phyloP scores from a whole-genome alignment of 345 rosid species.

The Anastatica hierochuntica region DNA sequence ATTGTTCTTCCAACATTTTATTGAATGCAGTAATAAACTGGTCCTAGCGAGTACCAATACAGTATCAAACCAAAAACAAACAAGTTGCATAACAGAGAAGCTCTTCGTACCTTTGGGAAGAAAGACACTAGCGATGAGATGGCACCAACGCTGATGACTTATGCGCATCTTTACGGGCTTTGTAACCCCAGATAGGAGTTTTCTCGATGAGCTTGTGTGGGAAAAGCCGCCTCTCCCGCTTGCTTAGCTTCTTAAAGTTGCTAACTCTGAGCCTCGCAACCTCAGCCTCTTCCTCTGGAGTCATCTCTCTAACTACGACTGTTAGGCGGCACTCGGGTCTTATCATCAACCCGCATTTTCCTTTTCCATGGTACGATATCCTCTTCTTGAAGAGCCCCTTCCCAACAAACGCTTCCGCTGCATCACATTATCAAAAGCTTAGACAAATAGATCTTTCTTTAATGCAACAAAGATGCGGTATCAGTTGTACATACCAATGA shows the following conservation, averaged over 20 bases:
- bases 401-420: constrained; percentile 92
- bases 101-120: neutral
- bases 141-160: constrained; percentile 18
- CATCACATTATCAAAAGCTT: constrained; percentile 16
- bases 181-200: constrained; percentile 77
- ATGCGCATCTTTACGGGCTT: constrained; percentile 26
- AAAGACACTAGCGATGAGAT: constrained; percentile 3
- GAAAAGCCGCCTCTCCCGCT: constrained; percentile 56
- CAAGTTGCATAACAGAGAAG: neutral
- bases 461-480: neutral
- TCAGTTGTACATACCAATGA: constrained; percentile 51
- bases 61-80: neutral
- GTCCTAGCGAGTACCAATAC: constrained; percentile 9
- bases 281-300: constrained; percentile 79
- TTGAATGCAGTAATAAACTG: constrained; percentile 1
- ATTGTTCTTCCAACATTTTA: too few relatives aligned
- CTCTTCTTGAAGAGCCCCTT: constrained; percentile 70
- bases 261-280: constrained; percentile 68
- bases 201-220: constrained; percentile 81
- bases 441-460: neutral
- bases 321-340: constrained; percentile 74
- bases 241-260: constrained; percentile 67
- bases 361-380: constrained; percentile 52
- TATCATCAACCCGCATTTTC: constrained; percentile 45
- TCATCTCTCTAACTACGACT: constrained; percentile 71